Conservation (phyloP, 2,329 filamentous ascomycete species). For the Aspergillus texensis region DNA sequence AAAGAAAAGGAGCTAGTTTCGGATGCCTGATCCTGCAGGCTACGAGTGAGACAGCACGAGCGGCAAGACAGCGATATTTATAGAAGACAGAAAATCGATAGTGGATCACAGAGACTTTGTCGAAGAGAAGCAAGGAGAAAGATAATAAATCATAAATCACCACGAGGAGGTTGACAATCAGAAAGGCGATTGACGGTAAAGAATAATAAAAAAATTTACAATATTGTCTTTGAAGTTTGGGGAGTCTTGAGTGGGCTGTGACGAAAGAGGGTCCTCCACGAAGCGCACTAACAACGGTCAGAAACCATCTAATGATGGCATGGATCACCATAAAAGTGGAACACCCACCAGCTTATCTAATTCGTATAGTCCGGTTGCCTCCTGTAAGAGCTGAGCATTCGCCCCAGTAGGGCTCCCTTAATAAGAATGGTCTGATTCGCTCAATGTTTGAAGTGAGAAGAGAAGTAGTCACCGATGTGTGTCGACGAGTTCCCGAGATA, state of each 20-base stretch:
- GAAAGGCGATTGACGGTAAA: neutral
- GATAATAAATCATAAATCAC: neutral
- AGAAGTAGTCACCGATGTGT: neutral
- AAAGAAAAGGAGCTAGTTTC: neutral
- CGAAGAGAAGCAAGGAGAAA: neutral
- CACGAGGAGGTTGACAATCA: neutral
- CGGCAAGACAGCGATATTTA: constrained; percentile 5
- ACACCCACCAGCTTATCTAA: constrained; percentile 1
- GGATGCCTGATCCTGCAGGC: constrained; percentile 12
- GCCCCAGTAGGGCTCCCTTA: constrained; percentile 10
- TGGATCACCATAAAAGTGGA: constrained; percentile 2
- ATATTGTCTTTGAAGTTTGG: neutral
- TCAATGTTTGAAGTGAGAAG: constrained; percentile 2
- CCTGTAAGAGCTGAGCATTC: neutral
- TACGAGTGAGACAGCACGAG: neutral
- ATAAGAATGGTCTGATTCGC: constrained; percentile 1
- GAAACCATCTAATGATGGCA: constrained; percentile 5
- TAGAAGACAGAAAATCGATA: neutral
- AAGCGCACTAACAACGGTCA: neutral
- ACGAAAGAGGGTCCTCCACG: constrained; percentile 1
- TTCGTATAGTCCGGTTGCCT: neutral
- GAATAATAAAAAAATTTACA: neutral
- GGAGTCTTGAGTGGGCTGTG: constrained; percentile 1
- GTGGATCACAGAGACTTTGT: neutral
- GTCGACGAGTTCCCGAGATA: neutral